Conservation (phyloP, 2,329 filamentous ascomycete species). For the Xylaria arbuscula region DNA sequence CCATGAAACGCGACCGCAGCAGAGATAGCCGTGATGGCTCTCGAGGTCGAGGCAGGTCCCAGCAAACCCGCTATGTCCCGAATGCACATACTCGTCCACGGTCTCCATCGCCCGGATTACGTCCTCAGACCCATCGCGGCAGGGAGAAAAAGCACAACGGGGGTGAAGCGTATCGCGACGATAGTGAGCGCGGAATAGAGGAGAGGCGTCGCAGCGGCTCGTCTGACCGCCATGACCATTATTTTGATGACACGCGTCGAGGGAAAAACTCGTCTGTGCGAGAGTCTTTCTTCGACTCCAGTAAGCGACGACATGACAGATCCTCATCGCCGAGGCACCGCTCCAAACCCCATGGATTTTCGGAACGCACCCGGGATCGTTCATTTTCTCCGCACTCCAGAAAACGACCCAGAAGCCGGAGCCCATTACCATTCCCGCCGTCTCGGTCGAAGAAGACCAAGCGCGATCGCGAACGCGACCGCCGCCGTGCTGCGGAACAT, state of each 20-base stretch:
- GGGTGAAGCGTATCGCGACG: slow-evolving; percentile 49
- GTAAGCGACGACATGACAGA: slow-evolving; percentile 50
- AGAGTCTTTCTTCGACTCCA: slow-evolving; percentile 38
- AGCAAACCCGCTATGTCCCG: slow-evolving; percentile 40
- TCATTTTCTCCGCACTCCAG: slow-evolving; percentile 53
- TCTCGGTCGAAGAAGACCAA: slow-evolving; percentile 59
- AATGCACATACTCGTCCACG: slow-evolving; percentile 41
- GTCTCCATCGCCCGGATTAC: slow-evolving; percentile 44
- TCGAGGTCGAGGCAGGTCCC: slow-evolving; percentile 52
- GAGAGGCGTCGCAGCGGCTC: slow-evolving; percentile 54
- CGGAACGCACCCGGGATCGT: slow-evolving; percentile 50
- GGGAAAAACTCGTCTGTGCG: slow-evolving; percentile 38
- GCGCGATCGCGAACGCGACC: slow-evolving; percentile 50
- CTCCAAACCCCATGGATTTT: slow-evolving; percentile 51
- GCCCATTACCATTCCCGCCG: slow-evolving; percentile 52
- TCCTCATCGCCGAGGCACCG: slow-evolving; percentile 47
- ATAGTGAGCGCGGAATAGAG: slow-evolving; percentile 48
- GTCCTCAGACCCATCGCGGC: slow-evolving; percentile 43
- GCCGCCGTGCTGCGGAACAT: slow-evolving; percentile 45
- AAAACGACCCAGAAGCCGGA: slow-evolving; percentile 58
- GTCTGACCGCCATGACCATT: slow-evolving; percentile 54
- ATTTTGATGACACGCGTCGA: slow-evolving; percentile 44
- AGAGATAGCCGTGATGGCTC: slow-evolving; percentile 50
- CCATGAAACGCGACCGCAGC: slow-evolving; percentile 56
- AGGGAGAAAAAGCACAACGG: slow-evolving; percentile 43